Evolutionary conservation across 2,329 filamentous ascomycete genomes (phyloP).

Genomic region (Leptographium lundbergii): DNA sequence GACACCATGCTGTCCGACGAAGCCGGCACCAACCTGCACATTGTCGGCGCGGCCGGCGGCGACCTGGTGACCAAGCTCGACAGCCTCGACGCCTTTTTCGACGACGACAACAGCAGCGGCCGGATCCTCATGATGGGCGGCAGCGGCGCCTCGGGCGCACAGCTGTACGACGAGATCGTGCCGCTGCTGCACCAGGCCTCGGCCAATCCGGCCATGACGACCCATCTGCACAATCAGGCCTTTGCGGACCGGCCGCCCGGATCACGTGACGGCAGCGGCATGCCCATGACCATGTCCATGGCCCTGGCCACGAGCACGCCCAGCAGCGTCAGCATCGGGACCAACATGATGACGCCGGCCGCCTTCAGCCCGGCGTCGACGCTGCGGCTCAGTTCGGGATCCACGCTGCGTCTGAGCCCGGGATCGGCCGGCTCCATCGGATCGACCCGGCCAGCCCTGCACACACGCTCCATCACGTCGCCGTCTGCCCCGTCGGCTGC

Average conservation of each 20-base stretch:
- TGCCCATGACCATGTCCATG: slow-evolving; percentile 22
- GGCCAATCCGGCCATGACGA: slow-evolving; percentile 51
- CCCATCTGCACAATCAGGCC: slow-evolving; percentile 66
- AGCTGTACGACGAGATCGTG: slow-evolving; percentile 83
- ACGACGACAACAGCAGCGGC: slow-evolving; percentile 39
- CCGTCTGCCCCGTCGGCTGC: slow-evolving; percentile 44
- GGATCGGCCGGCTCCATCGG: not conserved
- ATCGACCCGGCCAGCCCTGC: slow-evolving; percentile 47
- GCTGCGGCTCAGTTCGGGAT: slow-evolving; percentile 23
- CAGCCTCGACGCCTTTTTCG: slow-evolving; percentile 72
- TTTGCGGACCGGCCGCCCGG: slow-evolving; percentile 62
- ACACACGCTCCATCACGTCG: slow-evolving; percentile 74
- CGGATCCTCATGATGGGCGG: not conserved
- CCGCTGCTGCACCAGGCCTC: slow-evolving; percentile 75
- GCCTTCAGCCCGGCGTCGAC: slow-evolving; percentile 30
- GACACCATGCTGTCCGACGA: slow-evolving; percentile 93
- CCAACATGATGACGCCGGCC: slow-evolving; percentile 49
- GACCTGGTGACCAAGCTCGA: slow-evolving; percentile 74
- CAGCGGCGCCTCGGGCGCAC: slow-evolving; percentile 52
- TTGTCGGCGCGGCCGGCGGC: slow-evolving; percentile 23
- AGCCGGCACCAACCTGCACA: slow-evolving; percentile 7
- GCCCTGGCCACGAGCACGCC: not conserved
- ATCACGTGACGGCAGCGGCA: slow-evolving; percentile 36
- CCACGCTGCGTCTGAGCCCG: slow-evolving; percentile 23
- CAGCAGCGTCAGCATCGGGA: slow-evolving; percentile 15